These are phyloP conservation scores for Vaccinium darrowii DNA, from an alignment of 148 eudicot species.

Conservation along the genomic window DNA sequence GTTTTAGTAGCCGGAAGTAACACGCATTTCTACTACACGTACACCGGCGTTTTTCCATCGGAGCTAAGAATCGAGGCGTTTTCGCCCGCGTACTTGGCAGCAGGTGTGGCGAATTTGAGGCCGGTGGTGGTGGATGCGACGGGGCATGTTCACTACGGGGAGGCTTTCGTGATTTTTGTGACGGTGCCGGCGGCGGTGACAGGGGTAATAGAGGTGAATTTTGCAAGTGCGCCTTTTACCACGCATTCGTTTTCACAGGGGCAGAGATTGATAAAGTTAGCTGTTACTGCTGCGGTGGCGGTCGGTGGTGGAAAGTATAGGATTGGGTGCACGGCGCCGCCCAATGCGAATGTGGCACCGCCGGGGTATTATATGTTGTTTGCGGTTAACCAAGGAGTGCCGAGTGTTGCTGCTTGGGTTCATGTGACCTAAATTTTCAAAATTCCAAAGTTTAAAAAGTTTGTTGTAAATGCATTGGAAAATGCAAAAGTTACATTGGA, in stretches of 20 bases:
- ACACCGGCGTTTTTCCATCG: conserved; percentile 52
- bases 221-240: conserved; percentile 81
- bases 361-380: conserved; percentile 92
- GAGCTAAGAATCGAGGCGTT: conserved; percentile 78
- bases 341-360: conserved; percentile 65
- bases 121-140: conserved; percentile 49
- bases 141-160: conserved; percentile 43
- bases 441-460: too few relatives aligned
- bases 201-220: conserved; percentile 62
- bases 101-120: conserved; percentile 50
- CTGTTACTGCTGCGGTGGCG: conserved; percentile 33
- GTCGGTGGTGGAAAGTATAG: conserved; percentile 33
- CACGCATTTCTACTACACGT: conserved; percentile 73
- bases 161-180: conserved; percentile 46
- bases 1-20: conserved; percentile 82
- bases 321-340: conserved; percentile 64
- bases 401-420: conserved; percentile 81
- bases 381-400: conserved; percentile 75
- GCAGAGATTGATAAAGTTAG: conserved; percentile 72
- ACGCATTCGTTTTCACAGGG: conserved; percentile 97
- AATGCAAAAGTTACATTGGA: too few relatives aligned
- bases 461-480: too few relatives aligned
- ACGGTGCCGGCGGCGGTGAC: conserved; percentile 37
- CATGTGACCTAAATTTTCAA: conserved; percentile 21
- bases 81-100: conserved; percentile 70